Evolutionary conservation across 2,329 filamentous ascomycete species (phyloP).

Genomic region (Dichotomopilus funicola): DNA sequence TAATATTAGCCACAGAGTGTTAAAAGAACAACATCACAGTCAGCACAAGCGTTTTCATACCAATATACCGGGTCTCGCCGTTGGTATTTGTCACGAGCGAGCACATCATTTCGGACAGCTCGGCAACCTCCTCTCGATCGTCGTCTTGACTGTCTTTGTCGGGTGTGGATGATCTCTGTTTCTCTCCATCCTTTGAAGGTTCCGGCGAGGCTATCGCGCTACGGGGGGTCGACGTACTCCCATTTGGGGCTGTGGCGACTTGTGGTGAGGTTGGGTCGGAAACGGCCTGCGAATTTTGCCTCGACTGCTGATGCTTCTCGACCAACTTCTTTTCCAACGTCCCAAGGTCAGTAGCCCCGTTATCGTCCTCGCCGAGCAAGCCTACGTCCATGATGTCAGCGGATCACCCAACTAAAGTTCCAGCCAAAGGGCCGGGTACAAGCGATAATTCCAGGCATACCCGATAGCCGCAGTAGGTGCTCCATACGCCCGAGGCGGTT

Average conservation of each 20-base stretch:
- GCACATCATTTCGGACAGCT: conserved; percentile 97
- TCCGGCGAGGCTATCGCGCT: conserved; percentile 51
- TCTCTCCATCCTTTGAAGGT: conserved; percentile 34
- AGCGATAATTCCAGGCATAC: conserved; percentile 29
- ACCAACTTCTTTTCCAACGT: conserved; percentile 72
- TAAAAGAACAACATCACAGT: background rate
- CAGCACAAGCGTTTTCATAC: conserved; percentile 40
- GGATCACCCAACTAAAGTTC: background rate
- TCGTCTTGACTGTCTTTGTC: conserved; percentile 39
- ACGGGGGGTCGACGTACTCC: conserved; percentile 41
- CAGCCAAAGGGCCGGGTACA: background rate
- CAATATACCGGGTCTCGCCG: conserved; percentile 93
- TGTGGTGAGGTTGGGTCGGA: conserved; percentile 49
- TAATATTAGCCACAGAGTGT: background rate
- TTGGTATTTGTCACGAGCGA: conserved; percentile 91
- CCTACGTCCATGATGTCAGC: conserved; percentile 40
- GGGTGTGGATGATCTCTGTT: conserved; percentile 35
- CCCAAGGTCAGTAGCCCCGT: conserved; percentile 77
- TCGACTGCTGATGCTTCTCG: conserved; percentile 49
- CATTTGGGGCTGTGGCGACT: conserved; percentile 38
- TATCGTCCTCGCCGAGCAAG: conserved; percentile 77
- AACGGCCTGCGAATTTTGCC: conserved; percentile 41
- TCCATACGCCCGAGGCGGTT: conserved; percentile 96
- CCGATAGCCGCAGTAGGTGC: conserved; percentile 77
- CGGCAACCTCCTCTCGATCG: conserved; percentile 75